These are phyloP conservation scores for Leishmania amazonensis DNA, from an alignment of 208 protist genomes.

Conservation along the genomic window DNA sequence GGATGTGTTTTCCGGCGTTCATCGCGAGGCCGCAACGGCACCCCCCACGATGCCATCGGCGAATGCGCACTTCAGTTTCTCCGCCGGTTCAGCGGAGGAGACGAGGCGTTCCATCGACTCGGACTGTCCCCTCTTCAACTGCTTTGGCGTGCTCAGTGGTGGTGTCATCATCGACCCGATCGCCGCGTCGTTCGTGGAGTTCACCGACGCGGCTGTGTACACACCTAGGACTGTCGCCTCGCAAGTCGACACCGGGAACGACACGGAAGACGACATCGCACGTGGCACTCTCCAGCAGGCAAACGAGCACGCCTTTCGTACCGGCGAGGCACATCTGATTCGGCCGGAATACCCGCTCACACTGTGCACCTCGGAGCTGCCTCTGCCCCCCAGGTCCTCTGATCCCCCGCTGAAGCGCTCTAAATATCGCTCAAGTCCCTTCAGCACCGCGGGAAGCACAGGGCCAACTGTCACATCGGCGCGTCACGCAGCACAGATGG, in stretches of 20 bases:
- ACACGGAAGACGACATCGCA: not conserved
- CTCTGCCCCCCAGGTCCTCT: slow-evolving; percentile 9
- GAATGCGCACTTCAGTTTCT: not conserved
- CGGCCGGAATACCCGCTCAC: slow-evolving; percentile 20
- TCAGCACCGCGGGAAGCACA: not conserved
- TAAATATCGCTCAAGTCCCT: not conserved
- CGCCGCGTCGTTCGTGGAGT: slow-evolving; percentile 46
- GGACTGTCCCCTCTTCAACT: slow-evolving; percentile 64
- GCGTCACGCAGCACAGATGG: slow-evolving; percentile 6
- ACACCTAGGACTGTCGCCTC: slow-evolving; percentile 9
- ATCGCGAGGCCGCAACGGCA: slow-evolving; percentile 11
- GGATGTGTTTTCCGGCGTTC: slow-evolving; percentile 66
- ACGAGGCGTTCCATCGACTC: slow-evolving; percentile 10
- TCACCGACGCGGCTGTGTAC: slow-evolving; percentile 39
- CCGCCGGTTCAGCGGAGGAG: not conserved
- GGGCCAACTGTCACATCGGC: not conserved
- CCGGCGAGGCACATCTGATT: slow-evolving; percentile 6
- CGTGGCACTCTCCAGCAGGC: not conserved
- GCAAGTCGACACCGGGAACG: too few species aligned
- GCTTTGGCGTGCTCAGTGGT: slow-evolving; percentile 63
- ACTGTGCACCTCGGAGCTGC: slow-evolving; percentile 25
- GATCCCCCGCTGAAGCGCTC: not conserved
- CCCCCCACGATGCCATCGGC: slow-evolving; percentile 5
- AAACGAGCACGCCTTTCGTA: slow-evolving; percentile 25
- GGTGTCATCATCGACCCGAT: slow-evolving; percentile 61